These are phyloP conservation scores for Talaromyces sp. DNA, from an alignment of 2,329 filamentous ascomycete genomes.

Conservation along the genomic window DNA sequence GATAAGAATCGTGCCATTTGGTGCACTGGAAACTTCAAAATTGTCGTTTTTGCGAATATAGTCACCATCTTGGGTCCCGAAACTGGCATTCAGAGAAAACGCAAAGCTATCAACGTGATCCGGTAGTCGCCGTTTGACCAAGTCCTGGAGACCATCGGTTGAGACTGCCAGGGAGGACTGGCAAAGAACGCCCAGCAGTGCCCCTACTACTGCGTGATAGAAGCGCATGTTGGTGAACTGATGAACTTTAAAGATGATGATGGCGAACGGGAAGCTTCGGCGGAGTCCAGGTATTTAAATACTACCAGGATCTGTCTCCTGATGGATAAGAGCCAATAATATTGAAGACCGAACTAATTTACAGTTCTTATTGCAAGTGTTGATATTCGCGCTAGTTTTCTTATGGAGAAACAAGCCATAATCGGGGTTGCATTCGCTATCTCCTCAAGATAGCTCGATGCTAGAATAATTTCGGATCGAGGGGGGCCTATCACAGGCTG, in stretches of 20 bases:
- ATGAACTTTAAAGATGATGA: background rate
- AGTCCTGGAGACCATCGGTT: constrained; percentile 19
- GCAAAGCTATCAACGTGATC: constrained; percentile 19
- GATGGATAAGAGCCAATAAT: too few species aligned
- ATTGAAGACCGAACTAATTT: background rate
- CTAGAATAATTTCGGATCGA: background rate
- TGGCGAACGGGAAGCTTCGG: background rate
- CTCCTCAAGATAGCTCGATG: background rate
- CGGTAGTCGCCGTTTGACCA: constrained; percentile 21
- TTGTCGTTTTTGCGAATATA: constrained; percentile 13
- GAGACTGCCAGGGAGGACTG: constrained; percentile 7
- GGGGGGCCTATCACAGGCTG: background rate
- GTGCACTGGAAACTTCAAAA: constrained; percentile 16
- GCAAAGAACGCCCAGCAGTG: background rate
- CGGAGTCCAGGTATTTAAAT: too few species aligned
- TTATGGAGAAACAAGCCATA: background rate
- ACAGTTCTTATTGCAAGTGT: background rate
- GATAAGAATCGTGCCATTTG: constrained; percentile 27
- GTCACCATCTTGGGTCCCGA: background rate
- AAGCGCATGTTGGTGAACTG: background rate
- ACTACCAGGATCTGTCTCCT: too few species aligned
- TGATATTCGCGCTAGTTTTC: background rate
- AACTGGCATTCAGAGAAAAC: constrained; percentile 14
- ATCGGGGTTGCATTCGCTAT: background rate
- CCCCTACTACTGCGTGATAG: background rate